A percentile compares a stretch with the other conserved stretches of the same genome.
Conservation (phyloP, 805 yeast genomes). For the Ogataea dorogensis region DNA sequence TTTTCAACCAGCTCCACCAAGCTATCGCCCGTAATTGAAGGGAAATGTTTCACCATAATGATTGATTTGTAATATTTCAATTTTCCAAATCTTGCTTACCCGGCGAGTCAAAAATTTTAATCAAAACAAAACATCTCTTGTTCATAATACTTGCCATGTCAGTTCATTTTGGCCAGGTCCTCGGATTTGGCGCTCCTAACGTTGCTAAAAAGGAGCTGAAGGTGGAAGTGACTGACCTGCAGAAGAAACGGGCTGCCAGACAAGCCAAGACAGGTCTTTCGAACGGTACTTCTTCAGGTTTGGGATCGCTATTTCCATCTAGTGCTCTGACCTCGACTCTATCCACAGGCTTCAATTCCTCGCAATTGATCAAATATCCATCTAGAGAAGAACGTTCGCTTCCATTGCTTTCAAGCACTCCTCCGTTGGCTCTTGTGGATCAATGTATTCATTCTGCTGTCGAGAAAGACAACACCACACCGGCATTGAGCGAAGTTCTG, state of each 20-base stretch:
- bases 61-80: constrained; percentile 6
- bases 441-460: constrained; percentile 60
- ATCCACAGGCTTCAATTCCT: constrained; percentile 17
- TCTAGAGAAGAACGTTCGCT: constrained; percentile 29
- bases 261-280: constrained; percentile 15
- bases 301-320: constrained; percentile 16
- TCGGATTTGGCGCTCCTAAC: constrained; percentile 21
- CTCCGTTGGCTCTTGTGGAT: constrained; percentile 58
- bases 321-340: constrained; percentile 7
- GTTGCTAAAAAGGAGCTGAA: constrained; percentile 17
- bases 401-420: constrained; percentile 49
- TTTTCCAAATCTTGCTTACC: constrained; percentile 5
- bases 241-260: constrained; percentile 28
- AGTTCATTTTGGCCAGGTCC: constrained; percentile 29
- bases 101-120: constrained; percentile 12
- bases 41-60: constrained; percentile 6
- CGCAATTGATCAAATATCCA: constrained; percentile 22
- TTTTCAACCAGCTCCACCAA: constrained; percentile 16
- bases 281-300: constrained; percentile 10
- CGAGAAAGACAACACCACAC: constrained; percentile 58
- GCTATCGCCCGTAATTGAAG: neutral
- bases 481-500: constrained; percentile 51
- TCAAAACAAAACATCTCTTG: constrained; percentile 7
- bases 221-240: constrained; percentile 27
- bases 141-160: constrained; percentile 23